These are phyloP conservation scores for Ricinus communis DNA, from an alignment of 345 rosid genomes.

Conservation along the genomic window DNA sequence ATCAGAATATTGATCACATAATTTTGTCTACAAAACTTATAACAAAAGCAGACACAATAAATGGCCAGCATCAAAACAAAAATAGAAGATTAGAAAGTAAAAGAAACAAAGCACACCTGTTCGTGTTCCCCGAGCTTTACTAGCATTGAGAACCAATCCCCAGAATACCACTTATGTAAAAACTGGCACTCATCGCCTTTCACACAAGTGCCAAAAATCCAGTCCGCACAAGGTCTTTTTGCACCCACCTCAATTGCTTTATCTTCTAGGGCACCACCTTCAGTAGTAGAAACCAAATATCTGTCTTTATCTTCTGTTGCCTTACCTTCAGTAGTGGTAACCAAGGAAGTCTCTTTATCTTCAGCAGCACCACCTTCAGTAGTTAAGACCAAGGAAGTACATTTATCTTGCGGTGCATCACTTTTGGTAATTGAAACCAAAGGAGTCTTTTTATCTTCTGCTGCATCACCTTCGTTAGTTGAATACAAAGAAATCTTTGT, in stretches of 20 bases:
- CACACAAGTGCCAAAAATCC: slow-evolving; percentile 32
- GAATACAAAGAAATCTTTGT: neutral
- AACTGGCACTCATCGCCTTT: slow-evolving; percentile 33
- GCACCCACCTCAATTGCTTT: neutral
- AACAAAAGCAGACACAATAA: too few relatives aligned
- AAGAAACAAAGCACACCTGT: too few relatives aligned
- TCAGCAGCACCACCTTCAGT: too few relatives aligned
- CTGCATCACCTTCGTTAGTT: too few relatives aligned
- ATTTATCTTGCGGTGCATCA: slow-evolving; percentile 6
- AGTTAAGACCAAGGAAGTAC: too few relatives aligned
- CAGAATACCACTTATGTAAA: slow-evolving; percentile 30
- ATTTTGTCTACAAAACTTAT: too few relatives aligned
- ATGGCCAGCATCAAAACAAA: too few relatives aligned
- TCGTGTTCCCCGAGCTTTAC: slow-evolving; percentile 3
- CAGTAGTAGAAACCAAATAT: neutral
- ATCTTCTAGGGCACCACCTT: slow-evolving; percentile 1
- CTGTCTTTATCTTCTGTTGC: too few relatives aligned
- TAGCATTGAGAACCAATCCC: slow-evolving; percentile 34
- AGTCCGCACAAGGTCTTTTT: slow-evolving; percentile 26
- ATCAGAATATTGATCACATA: too few relatives aligned
- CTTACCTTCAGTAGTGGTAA: too few relatives aligned
- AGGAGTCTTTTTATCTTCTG: too few relatives aligned
- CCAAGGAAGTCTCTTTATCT: neutral
- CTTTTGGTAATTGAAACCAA: neutral
- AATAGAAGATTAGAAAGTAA: too few relatives aligned